Evolutionary conservation across 805 yeast genomes (phyloP).

Genomic region (Kluyveromyces starmeri): DNA sequence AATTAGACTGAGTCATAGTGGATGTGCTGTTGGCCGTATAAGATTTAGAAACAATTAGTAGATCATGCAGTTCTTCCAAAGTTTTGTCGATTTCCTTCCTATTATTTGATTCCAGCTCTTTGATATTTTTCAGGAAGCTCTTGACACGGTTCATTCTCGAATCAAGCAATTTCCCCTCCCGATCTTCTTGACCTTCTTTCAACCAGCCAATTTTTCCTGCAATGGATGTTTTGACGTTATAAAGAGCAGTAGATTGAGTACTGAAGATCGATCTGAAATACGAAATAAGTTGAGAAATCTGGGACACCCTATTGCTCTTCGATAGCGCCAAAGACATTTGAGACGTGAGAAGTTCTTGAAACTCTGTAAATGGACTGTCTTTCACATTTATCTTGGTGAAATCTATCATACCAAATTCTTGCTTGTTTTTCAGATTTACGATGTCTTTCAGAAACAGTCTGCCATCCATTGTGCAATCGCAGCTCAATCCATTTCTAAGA

Average conservation of each 20-base stretch:
- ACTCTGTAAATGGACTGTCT: too few relatives aligned
- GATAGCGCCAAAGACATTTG: not conserved
- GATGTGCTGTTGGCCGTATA: too few relatives aligned
- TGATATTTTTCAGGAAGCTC: too few relatives aligned
- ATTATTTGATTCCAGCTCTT: not conserved
- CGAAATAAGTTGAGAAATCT: not conserved
- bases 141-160: not conserved
- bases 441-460: slow-evolving; percentile 1
- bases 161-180: not conserved
- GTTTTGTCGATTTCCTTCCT: not conserved
- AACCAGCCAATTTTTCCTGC: not conserved
- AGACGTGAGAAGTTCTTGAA: not conserved
- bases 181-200: not conserved
- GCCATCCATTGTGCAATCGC: not conserved
- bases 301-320: not conserved
- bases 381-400: too few relatives aligned
- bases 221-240: not conserved
- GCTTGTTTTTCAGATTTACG: too few relatives aligned
- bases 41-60: too few relatives aligned
- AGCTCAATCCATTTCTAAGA: not conserved
- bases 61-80: not conserved
- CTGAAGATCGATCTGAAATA: not conserved
- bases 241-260: not conserved
- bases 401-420: too few relatives aligned
- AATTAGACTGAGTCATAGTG: too few relatives aligned